Base-by-base conservation (phyloP, 1,284 basidiomycete species). In the Bjerkandera adusta region DNA sequence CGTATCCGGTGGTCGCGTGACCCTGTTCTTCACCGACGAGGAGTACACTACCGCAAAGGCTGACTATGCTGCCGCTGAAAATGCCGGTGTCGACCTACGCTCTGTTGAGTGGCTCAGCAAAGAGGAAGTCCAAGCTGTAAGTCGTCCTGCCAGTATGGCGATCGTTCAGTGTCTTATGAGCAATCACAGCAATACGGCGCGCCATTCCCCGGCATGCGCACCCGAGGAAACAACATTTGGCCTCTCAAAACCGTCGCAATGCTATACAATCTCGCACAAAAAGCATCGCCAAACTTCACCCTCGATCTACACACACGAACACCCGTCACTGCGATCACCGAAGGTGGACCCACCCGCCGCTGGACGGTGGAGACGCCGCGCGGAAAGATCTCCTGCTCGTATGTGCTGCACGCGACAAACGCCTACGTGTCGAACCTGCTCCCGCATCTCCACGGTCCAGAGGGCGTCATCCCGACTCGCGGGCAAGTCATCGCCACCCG, bases 341-440 rank as follows among this genome's bases (percentile, higher is more conserved):
- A 49, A n/a, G 24, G 46, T 5, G 29, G 46, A 2, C 16, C 45
- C 2, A 24, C 52, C 10, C 66, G 67, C 13, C 64, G 68, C 8
- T 86, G 80, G 79, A 55, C 59, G 1, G 55, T 86, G 1, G 57
- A 62, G 3, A 89, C 88, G 0, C 75, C 78, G 0, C 75, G 85
- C 24, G 87, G 89, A 2, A 38, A 59, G 0, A 59, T 89, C 25
- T 29, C 62, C 2, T 83, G 85, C 52, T 64, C 72, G 10, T 77
- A 78, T 48, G 71, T 93, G 32, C 64, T 93, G 1, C 89, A 93
- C 57, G 88, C 89, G 0, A 92, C 88, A 3, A 92, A 93, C 55
- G 90, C 68, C 0, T 90, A 92, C 48, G 78, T 81, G 1, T 77
- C 80, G 1, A 75, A 87, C 57, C 76, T 76, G 21, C 71, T 91